Conservation (phyloP, 2,329 filamentous ascomycete species). For the Clonostachys rosea region DNA sequence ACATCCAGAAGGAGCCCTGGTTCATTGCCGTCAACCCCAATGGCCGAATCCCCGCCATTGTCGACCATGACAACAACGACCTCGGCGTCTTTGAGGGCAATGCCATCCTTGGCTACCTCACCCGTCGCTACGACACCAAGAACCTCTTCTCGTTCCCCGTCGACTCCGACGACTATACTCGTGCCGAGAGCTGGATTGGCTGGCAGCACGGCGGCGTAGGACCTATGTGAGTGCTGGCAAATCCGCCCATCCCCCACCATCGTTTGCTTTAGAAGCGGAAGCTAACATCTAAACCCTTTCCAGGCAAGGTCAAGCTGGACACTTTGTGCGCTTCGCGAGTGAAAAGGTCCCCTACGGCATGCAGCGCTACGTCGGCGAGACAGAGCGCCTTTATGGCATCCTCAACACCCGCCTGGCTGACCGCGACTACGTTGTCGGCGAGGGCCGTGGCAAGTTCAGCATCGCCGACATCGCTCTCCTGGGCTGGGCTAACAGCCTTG, state of each 20-base stretch:
- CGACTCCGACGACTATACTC: conserved; percentile 42
- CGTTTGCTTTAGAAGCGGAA: too few species aligned
- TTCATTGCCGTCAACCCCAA: conserved; percentile 60
- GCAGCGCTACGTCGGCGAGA: conserved; percentile 72
- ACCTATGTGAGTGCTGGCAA: conserved; percentile 37
- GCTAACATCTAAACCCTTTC: conserved; percentile 6
- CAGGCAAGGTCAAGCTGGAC: conserved; percentile 72
- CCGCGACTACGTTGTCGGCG: conserved; percentile 49
- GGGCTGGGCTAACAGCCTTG: conserved; percentile 59
- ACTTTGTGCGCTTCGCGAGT: conserved; percentile 65
- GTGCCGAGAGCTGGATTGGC: conserved; percentile 46
- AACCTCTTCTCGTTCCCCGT: conserved; percentile 71
- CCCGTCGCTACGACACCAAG: conserved; percentile 64
- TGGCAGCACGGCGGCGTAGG: conserved; percentile 74
- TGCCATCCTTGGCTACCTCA: conserved; percentile 70
- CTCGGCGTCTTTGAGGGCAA: conserved; percentile 71
- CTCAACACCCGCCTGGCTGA: conserved; percentile 59
- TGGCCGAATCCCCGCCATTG: conserved; percentile 60
- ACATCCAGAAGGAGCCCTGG: conserved; percentile 65
- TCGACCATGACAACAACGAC: conserved; percentile 58
- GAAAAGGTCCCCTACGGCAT: conserved; percentile 67
- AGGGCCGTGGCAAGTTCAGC: conserved; percentile 49
- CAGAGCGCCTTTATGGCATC: conserved; percentile 67
- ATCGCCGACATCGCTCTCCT: conserved; percentile 70
- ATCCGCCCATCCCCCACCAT: neutral